phyloP scores from a whole-genome alignment of 345 rosid genomes.

The Citrus medica region DNA sequence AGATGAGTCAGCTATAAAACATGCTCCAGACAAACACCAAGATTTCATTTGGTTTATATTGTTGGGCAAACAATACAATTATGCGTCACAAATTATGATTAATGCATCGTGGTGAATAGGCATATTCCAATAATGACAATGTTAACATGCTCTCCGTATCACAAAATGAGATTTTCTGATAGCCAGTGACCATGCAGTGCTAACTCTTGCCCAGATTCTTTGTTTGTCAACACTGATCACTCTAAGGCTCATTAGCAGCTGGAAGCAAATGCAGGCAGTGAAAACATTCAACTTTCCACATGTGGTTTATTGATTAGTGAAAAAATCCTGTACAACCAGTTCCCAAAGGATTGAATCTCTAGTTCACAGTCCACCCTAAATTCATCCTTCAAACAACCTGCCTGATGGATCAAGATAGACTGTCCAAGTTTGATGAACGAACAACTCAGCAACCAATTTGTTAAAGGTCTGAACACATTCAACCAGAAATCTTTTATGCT shows the following conservation, averaged over 20 bases:
- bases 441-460: background rate
- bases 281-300: background rate
- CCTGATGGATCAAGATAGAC: background rate
- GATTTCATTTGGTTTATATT: no score
- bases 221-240: background rate
- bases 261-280: background rate
- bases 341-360: background rate
- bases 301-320: background rate
- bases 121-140: no score
- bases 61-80: no score
- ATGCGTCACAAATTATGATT: no score
- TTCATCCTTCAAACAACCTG: background rate
- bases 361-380: background rate
- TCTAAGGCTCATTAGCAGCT: background rate
- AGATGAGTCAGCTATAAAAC: no score
- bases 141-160: no score
- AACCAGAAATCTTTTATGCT: background rate
- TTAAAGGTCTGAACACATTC: background rate
- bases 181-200: background rate
- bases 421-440: background rate
- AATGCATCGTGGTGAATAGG: no score
- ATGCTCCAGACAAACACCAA: no score
- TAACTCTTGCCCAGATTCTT: background rate
- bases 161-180: background rate
- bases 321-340: background rate